Evolutionary conservation across 2,329 filamentous ascomycete genomes (phyloP), one percentile per base, ranked within the genome.

Genomic region (Rutstroemia sp.): DNA sequence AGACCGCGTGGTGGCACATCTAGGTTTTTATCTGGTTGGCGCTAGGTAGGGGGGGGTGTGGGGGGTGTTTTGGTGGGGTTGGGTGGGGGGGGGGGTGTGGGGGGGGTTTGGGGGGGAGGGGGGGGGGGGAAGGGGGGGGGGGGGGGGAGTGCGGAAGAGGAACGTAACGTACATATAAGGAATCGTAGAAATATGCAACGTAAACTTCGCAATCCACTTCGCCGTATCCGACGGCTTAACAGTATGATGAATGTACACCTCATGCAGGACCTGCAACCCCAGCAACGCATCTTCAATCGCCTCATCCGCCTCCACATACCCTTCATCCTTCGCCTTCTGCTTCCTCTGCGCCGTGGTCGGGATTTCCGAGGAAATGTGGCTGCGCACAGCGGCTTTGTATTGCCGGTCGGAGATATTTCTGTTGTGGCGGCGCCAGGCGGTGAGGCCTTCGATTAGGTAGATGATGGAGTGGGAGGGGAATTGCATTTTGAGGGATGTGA

Each of bases 181-280:
- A 21, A 87, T 82, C 1, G 84, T 88, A 7, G 86, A 87, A 49
- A 92, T 84, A 67, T 92, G 86, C 65, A 91, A 86, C 0, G 89
- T 92, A 64, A 92, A 89, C 36, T 80, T 76, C 30, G 78, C 74
- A 30, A 92, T 82, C 85, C 87, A 89, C 63, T 86, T 79, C 2
- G 87, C 86, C 1, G 86, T 88, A 64, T 90, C 86, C 0, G 80
- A 67, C 0, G 78, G 65, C 2, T 73, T 71, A 14, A 70, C 71
- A 1, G 86, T 88, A 68, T 92, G 87, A 67, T 91, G 86, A 46
- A 92, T 82, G 4, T 89, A 73, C 21, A 80, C 80, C 5, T 75
- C 73, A 69, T 92, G 83, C 23, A 79, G 70, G 5, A 92, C 77
- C 68, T 92, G 88, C 4, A 92, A 73, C 16, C 80, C 75, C 10